A percentile compares a stretch with the other conserved stretches of the same genome.
Conservation (phyloP, 768 basidiomycete genomes). For the Rhodotorula babjevae region DNA sequence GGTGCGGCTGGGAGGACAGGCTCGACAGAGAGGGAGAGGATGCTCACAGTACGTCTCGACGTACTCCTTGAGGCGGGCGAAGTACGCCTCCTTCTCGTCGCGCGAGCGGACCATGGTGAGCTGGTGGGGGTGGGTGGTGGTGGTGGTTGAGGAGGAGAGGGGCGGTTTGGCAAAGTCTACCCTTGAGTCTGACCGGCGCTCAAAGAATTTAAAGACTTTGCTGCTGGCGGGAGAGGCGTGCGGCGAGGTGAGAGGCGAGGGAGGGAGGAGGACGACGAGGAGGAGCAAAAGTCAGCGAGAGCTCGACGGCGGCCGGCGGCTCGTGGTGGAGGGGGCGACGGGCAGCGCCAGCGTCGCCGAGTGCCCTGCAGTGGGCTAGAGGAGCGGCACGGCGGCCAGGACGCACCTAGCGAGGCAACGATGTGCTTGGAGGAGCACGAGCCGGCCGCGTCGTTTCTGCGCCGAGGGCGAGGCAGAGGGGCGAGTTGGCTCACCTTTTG, state of each 20-base stretch:
- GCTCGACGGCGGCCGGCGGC: not conserved
- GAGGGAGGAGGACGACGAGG: not conserved
- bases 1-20: too few species aligned
- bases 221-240: not conserved
- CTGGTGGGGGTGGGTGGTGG: not conserved
- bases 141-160: constrained; percentile 6
- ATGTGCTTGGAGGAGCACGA: too few species aligned
- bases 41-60: constrained; percentile 76
- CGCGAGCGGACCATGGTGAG: constrained; percentile 39
- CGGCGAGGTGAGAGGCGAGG: not conserved
- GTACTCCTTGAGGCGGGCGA: constrained; percentile 87
- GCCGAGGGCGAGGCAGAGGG: too few species aligned
- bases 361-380: too few species aligned
- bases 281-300: not conserved
- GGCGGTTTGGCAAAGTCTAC: constrained; percentile 31
- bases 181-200: constrained; percentile 35
- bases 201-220: constrained; percentile 42
- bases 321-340: not conserved
- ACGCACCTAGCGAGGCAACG: too few species aligned
- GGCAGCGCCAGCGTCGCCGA: not conserved
- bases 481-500: too few species aligned
- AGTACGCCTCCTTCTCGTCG: constrained; percentile 48
- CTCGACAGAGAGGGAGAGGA: not conserved
- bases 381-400: too few species aligned
- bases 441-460: too few species aligned